These are phyloP conservation scores for Epichloe glyceriae DNA, from an alignment of 2,329 filamentous ascomycete species.

Conservation along the genomic window DNA sequence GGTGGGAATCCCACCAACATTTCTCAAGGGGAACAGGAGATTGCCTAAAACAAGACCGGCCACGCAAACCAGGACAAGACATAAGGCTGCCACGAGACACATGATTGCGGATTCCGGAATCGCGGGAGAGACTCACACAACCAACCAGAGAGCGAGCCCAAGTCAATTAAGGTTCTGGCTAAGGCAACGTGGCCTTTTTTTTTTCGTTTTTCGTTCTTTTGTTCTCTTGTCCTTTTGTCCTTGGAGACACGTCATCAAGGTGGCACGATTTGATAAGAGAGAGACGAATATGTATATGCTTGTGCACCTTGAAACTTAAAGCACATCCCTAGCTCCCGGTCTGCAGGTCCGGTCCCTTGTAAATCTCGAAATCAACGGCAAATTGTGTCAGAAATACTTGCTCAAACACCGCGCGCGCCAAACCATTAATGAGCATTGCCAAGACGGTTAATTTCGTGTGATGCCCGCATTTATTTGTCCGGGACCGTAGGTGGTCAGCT, in stretches of 20 bases:
- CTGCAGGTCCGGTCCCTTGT: too few relatives aligned
- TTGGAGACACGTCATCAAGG: not conserved
- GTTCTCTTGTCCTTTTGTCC: not conserved
- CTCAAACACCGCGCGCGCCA: slow-evolving; percentile 2
- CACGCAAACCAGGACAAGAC: not conserved
- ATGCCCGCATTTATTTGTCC: not conserved
- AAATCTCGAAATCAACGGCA: too few relatives aligned
- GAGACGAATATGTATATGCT: not conserved
- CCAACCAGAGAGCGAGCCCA: not conserved
- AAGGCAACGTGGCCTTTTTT: too few relatives aligned
- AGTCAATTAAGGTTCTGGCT: not conserved
- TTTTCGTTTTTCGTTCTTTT: not conserved
- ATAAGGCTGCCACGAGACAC: not conserved
- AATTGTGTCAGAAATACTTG: not conserved
- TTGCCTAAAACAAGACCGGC: not conserved
- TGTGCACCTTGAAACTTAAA: not conserved
- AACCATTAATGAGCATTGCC: not conserved
- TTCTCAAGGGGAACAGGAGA: slow-evolving; percentile 13
- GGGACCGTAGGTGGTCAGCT: not conserved
- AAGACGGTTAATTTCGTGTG: not conserved
- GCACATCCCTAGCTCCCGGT: not conserved
- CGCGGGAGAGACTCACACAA: not conserved
- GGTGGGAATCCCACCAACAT: slow-evolving; percentile 25
- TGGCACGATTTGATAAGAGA: not conserved
- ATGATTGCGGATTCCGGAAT: not conserved